Evolutionary conservation across 2,329 filamentous ascomycete genomes (phyloP).

Genomic region (Apiospora sp.): DNA sequence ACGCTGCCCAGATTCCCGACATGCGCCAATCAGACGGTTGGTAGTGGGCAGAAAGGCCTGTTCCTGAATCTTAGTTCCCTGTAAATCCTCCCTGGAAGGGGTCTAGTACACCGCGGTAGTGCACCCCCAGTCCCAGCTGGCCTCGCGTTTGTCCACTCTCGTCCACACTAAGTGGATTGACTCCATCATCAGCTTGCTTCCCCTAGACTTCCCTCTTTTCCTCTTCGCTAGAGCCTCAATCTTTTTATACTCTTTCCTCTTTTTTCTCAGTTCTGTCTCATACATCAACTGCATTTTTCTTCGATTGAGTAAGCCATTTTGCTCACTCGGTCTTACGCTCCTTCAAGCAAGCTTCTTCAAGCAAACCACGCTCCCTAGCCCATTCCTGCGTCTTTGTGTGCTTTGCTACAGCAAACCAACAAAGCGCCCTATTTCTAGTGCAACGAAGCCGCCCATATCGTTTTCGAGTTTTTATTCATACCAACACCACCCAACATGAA

Average conservation of each 20-base stretch:
- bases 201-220: background rate
- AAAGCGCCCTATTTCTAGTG: slow-evolving; percentile 14
- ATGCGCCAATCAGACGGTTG: background rate
- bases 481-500: slow-evolving; percentile 47
- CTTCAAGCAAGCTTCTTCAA: slow-evolving; percentile 7
- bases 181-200: slow-evolving; percentile 11
- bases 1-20: slow-evolving; percentile 7
- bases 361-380: slow-evolving; percentile 10
- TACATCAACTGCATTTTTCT: slow-evolving; percentile 1
- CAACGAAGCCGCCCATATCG: background rate
- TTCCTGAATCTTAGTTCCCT: slow-evolving; percentile 20
- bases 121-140: background rate
- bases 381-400: slow-evolving; percentile 9
- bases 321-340: slow-evolving; percentile 19
- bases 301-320: background rate
- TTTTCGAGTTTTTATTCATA: background rate
- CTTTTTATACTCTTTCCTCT: slow-evolving; percentile 18
- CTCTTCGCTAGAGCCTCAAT: slow-evolving; percentile 1
- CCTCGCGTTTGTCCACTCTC: slow-evolving; percentile 5
- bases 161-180: background rate
- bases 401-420: slow-evolving; percentile 1
- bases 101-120: background rate
- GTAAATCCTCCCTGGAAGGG: background rate
- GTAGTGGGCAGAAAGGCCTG: background rate
- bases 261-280: slow-evolving; percentile 1